Conservation (phyloP, 2,329 filamentous ascomycete genomes). For the Colletotrichum paranaense region DNA sequence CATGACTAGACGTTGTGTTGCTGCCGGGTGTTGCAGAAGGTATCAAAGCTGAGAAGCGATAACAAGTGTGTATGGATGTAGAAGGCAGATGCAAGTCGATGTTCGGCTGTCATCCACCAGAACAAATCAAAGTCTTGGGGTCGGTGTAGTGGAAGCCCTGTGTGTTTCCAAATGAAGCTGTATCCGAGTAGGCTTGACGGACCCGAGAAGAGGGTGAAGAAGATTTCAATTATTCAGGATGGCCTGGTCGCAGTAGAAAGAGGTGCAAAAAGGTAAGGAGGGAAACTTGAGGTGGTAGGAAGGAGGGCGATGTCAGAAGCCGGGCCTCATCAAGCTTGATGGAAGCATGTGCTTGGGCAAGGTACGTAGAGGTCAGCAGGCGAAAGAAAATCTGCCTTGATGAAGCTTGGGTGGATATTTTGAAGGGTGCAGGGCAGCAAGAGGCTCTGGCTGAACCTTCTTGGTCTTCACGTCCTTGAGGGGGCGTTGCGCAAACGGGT, state of each 20-base stretch:
- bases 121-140: not conserved
- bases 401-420: slow-evolving; percentile 2
- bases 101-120: not conserved
- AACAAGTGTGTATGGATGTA: not conserved
- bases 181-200: not conserved
- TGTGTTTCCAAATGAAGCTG: not conserved
- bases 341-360: not conserved
- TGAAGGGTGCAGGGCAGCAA: not conserved
- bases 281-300: not conserved
- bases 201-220: not conserved
- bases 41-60: not conserved
- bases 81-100: not conserved
- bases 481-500: not conserved
- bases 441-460: not conserved
- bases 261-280: not conserved
- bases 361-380: not conserved
- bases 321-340: not conserved
- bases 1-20: slow-evolving; percentile 38
- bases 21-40: not conserved
- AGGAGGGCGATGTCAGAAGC: not conserved
- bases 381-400: slow-evolving; percentile 2
- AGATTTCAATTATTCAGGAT: not conserved
- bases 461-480: not conserved
- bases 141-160: not conserved
- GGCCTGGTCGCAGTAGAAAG: not conserved